phyloP scores from a whole-genome alignment of 768 basidiomycete species.

The Auricularia heimuer region DNA sequence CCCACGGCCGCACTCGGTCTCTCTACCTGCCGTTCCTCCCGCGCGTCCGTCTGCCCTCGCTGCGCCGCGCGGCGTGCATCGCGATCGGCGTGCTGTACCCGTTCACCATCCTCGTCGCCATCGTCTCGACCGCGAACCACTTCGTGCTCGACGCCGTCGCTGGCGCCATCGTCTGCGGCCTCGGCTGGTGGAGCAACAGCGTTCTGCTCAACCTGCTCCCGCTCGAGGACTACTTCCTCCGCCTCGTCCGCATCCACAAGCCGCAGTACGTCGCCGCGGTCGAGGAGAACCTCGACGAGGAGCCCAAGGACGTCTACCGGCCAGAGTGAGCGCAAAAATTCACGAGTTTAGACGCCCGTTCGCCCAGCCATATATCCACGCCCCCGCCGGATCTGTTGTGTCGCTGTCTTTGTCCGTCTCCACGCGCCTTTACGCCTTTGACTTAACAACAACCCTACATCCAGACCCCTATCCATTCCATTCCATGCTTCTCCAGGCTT shows the following conservation, averaged over 20 bases:
- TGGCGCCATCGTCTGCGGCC: background rate
- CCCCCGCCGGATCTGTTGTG: no score
- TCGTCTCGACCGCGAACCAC: background rate
- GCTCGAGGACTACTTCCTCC: conserved; percentile 2
- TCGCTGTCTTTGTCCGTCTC: no score
- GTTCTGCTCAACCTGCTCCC: background rate
- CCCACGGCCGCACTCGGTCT: background rate
- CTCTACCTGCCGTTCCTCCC: background rate
- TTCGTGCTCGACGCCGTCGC: conserved; percentile 1
- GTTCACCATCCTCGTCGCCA: background rate
- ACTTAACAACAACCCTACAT: no score
- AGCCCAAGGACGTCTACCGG: background rate
- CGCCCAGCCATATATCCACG: no score
- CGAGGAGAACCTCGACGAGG: background rate
- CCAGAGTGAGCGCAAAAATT: no score
- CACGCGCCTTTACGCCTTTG: no score
- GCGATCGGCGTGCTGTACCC: background rate
- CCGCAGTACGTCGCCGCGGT: background rate
- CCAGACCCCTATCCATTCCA: no score
- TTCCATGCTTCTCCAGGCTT: no score
- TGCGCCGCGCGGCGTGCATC: background rate
- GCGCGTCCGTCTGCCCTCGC: background rate
- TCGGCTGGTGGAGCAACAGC: background rate
- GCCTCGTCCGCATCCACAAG: background rate
- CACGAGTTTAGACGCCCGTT: no score